These are phyloP conservation scores for Leccinum disarticulatum DNA, from an alignment of 768 basidiomycete genomes.

Conservation along the genomic window DNA sequence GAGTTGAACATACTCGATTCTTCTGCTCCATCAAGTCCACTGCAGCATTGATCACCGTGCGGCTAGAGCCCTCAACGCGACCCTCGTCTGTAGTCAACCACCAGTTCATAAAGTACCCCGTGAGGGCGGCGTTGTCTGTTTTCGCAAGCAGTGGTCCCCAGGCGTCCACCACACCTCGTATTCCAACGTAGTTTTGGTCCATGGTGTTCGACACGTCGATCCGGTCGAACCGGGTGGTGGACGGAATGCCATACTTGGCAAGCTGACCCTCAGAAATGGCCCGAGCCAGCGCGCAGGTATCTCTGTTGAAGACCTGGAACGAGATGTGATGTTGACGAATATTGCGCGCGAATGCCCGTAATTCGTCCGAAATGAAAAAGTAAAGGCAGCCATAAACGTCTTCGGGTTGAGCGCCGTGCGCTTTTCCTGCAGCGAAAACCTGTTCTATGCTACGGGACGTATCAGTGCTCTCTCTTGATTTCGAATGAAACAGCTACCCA, in stretches of 20 bases:
- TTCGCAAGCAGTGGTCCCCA: conserved; percentile 41
- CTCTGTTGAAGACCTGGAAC: conserved; percentile 35
- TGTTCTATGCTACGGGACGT: conserved; percentile 36
- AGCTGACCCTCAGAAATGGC: conserved; percentile 29
- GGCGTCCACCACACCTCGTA: conserved; percentile 27
- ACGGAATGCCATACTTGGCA: conserved; percentile 20
- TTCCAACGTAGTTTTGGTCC: conserved; percentile 1
- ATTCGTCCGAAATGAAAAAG: conserved; percentile 43
- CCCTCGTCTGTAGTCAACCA: conserved; percentile 1
- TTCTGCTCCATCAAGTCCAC: conserved; percentile 14
- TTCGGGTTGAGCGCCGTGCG: conserved; percentile 38
- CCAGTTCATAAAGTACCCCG: conserved; percentile 54
- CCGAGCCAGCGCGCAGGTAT: conserved; percentile 42
- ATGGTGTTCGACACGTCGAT: conserved; percentile 35
- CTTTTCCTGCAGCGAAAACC: conserved; percentile 40
- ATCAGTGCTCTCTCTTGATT: conserved; percentile 2
- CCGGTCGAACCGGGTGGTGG: conserved; percentile 39
- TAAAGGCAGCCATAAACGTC: conserved; percentile 53
- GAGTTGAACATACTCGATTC: conserved; percentile 16
- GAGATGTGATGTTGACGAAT: conserved; percentile 34
- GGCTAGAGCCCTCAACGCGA: conserved; percentile 8
- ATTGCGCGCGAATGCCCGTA: conserved; percentile 37
- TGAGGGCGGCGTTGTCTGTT: conserved; percentile 32
- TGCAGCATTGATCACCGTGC: not conserved
- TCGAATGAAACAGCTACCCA: conserved; percentile 22